Evolutionary conservation across 306 rosid genomes (phyloP).

Genomic region (Cucumis melo): DNA sequence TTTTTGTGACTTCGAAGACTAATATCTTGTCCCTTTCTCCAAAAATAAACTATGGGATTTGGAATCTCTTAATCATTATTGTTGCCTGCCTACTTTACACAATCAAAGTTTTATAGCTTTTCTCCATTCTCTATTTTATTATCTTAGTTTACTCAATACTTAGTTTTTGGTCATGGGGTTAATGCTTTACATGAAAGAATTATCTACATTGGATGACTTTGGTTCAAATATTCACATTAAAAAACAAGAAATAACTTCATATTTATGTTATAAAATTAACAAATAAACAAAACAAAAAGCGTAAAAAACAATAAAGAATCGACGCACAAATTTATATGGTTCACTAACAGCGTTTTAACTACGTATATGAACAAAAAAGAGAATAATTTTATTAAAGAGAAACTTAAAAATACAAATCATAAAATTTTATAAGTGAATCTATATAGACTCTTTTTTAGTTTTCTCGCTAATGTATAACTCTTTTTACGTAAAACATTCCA

Average conservation of each 20-base stretch:
- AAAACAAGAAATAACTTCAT: not conserved
- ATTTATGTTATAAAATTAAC: no score
- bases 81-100: not conserved
- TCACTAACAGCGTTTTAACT: no score
- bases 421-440: no score
- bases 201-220: not conserved
- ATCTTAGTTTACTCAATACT: not conserved
- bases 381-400: no score
- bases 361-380: no score
- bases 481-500: no score
- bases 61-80: not conserved
- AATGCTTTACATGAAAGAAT: not conserved
- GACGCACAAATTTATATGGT: no score
- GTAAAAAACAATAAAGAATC: no score
- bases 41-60: not conserved
- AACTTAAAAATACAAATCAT: no score
- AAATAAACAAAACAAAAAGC: no score
- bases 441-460: no score
- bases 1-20: not conserved
- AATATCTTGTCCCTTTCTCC: not conserved
- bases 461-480: no score
- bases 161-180: not conserved
- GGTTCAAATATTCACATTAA: not conserved
- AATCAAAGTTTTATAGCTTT: not conserved
- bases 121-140: not conserved